Evolutionary conservation across 306 rosid genomes (phyloP), one percentile per base, ranked within the genome.

Genomic region (Rosa persica): DNA sequence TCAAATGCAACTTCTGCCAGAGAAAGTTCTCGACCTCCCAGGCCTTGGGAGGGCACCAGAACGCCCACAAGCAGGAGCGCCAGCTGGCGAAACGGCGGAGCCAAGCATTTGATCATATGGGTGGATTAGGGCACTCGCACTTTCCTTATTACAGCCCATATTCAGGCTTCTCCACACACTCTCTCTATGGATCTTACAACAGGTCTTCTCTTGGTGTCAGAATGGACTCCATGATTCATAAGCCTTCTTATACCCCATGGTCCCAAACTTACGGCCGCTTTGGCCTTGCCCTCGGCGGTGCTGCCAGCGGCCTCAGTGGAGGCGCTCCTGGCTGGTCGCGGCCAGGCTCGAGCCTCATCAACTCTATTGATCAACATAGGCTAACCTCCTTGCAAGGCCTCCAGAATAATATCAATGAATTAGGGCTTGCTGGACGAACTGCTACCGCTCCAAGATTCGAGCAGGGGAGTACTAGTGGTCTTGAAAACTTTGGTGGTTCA

Each of bases 41-140:
- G 49, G 98, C 98, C 0, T 51, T 93, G 22, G 98, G 98, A 36
- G 97, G 98, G 1, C 98, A 91, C 22, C 98, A 93, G 60, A 93
- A 93, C 62, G 97, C 98, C 0, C 98, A 93, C 51, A 93, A 89
- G 52, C 90, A 85, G 30, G 97, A 91, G 83, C 89, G 93, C 0
- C 93, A 89, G 0, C n/a, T 89, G 8, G 97, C 88, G 3, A 93
- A 93, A 55, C 89, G 83, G 10, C 87, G 88, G 15, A 36, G n/a
- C 3, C 95, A 91, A 80, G 93, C 86, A 7, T 42, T 30, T 30
- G 36, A 82, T 3, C 87, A 19, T 10, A 42, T 70, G 48, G 80
- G 40, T 4, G 82, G 80, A 71, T 12, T 55, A 6, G 89, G 85
- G 0, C 77, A 69, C 46, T 74, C 78, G 5, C 77, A 52, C 39